These are phyloP conservation scores for Lippia alba DNA, from an alignment of 305 asterid genomes.

Conservation along the genomic window DNA sequence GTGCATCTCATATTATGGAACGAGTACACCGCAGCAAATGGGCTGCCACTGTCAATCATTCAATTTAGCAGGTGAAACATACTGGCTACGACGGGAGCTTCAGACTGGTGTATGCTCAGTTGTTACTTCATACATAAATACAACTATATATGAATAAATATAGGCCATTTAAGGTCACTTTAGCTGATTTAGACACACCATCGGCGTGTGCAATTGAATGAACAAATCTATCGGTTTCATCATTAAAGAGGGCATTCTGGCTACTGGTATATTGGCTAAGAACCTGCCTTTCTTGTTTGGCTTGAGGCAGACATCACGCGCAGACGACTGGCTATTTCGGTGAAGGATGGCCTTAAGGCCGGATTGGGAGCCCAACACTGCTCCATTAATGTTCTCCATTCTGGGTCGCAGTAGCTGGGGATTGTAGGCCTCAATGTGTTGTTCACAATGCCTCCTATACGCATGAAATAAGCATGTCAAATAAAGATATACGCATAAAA, in stretches of 20 bases:
- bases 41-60: not conserved
- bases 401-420: conserved; percentile 71
- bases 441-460: conserved; percentile 81
- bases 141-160: too few relatives aligned
- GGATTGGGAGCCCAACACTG: conserved; percentile 88
- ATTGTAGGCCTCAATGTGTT: conserved; percentile 77
- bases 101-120: not conserved
- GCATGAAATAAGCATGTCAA: not conserved
- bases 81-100: not conserved
- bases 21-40: not conserved
- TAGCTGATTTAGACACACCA: not conserved
- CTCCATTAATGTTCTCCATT: conserved; percentile 75
- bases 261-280: conserved; percentile 25
- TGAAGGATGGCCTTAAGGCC: conserved; percentile 63
- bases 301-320: conserved; percentile 63
- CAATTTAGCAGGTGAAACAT: not conserved
- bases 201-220: conserved; percentile 36
- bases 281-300: conserved; percentile 46
- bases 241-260: conserved; percentile 22
- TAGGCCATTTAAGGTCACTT: conserved; percentile 7
- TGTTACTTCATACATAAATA: not conserved
- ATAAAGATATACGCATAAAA: not conserved
- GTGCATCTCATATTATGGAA: not conserved
- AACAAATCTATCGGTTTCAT: conserved; percentile 33
- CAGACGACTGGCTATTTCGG: conserved; percentile 66